phyloP scores from a whole-genome alignment of 768 basidiomycete species.

The Lactarius pseudohatsudake region DNA sequence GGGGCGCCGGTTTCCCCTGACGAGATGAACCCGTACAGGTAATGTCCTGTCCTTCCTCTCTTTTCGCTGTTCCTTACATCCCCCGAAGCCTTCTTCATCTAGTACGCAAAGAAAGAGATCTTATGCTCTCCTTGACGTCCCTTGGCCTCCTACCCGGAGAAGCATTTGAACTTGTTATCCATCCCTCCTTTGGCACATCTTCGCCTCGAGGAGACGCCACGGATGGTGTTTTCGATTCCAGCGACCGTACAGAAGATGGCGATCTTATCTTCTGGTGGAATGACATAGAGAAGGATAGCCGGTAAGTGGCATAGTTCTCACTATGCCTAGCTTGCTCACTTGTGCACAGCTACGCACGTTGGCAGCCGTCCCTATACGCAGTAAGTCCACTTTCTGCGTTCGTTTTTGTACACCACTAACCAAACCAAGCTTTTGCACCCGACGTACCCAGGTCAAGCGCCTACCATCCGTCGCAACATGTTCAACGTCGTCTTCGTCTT shows the following conservation, averaged over 20 bases:
- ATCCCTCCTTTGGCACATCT: constrained; percentile 53
- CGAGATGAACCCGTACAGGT: constrained; percentile 73
- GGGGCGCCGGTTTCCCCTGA: constrained; percentile 59
- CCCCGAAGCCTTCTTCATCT: constrained; percentile 58
- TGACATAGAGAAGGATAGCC: constrained; percentile 79
- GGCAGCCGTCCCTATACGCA: constrained; percentile 49
- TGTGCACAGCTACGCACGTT: constrained; percentile 48
- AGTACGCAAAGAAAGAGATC: constrained; percentile 66
- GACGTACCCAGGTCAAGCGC: constrained; percentile 77
- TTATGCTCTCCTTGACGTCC: constrained; percentile 56
- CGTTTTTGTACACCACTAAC: constrained; percentile 24
- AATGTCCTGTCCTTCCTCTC: constrained; percentile 21
- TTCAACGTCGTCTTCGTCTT: constrained; percentile 81
- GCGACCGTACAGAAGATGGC: constrained; percentile 80
- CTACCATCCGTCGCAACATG: constrained; percentile 70
- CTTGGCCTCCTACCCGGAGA: constrained; percentile 64
- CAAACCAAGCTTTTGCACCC: constrained; percentile 67
- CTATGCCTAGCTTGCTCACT: constrained; percentile 10
- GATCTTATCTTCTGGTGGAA: constrained; percentile 84
- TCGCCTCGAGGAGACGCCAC: constrained; percentile 50
- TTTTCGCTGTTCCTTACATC: background rate
- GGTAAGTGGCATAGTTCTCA: constrained; percentile 41
- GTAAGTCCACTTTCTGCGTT: constrained; percentile 35
- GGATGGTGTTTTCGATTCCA: constrained; percentile 87
- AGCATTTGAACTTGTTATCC: constrained; percentile 71